Evolutionary conservation across 306 rosid genomes (phyloP), one percentile per base, ranked within the genome.

Genomic region (Corylus avellana): DNA sequence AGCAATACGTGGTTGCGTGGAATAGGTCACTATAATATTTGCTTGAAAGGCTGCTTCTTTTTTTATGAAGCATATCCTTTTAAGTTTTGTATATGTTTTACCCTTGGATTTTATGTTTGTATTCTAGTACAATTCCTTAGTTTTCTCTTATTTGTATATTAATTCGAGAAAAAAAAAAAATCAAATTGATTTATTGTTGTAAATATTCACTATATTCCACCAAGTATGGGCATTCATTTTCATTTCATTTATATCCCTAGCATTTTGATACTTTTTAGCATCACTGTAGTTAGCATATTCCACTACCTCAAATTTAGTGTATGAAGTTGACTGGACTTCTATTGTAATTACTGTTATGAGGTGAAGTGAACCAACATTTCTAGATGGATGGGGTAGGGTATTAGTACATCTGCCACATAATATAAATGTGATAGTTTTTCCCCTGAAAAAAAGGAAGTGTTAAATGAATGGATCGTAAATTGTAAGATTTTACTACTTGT

Each of bases 41-140:
- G 75, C 70, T 47, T 54, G 63, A 11, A 59, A 73, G 29, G 79
- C 55, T 54, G 85, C 79, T 72, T 67, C 64, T 68, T 56, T 69
- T 85, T 78, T 76, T 76, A 11, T 74, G 84, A 73, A 63, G 81
- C 80, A 62, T 55, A 29, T 64, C 81, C 27, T 71, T 39, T 27
- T 72, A 55, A 82, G 80, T 72, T 11, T 67, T 67, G 62, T 77
- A 29, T 66, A 11, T 35, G 1, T 50, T 32, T 57, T 22, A 9
- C 47, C 42, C 25, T 18, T 39, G 32, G 14, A 74, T 75, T 51
- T 58, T 59, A 75, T 75, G 78, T 7, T 78, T 67, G 76, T 70
- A 75, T 73, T 80, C 29, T 76, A n/a, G 74, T 53, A 62, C 66
- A 84, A 25, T 70, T 78, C 81, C 76, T 81, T 27, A 77, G 57